Conservation (phyloP, 768 basidiomycete genomes). For the Mycena polygramma region DNA sequence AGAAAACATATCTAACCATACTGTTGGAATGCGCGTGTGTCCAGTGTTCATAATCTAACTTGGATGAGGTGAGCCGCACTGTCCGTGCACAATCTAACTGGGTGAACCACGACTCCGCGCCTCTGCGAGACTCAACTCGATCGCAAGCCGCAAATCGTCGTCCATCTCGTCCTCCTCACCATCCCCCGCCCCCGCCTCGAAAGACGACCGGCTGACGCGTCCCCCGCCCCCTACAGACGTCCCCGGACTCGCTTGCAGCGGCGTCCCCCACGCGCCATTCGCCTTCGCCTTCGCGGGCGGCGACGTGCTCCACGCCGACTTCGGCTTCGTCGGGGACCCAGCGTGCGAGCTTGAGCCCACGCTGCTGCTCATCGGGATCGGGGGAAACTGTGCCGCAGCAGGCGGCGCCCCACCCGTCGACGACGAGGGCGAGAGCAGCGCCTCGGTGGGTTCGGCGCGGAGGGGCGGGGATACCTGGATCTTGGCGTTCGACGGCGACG, state of each 20-base stretch:
- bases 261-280: conserved; percentile 53
- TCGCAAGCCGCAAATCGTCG: conserved; percentile 72
- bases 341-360: conserved; percentile 14
- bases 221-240: conserved; percentile 28
- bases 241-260: conserved; percentile 43
- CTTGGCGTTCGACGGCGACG: conserved; percentile 58
- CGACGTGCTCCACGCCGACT: conserved; percentile 57
- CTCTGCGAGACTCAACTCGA: conserved; percentile 81
- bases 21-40: background rate
- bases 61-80: no score
- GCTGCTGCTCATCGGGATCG: conserved; percentile 28
- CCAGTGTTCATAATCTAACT: no score
- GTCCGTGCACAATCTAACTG: no score
- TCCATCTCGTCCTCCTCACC: conserved; percentile 60
- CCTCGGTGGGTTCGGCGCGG: conserved; percentile 68
- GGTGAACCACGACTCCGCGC: conserved; percentile 44
- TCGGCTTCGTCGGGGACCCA: conserved; percentile 14
- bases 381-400: conserved; percentile 48
- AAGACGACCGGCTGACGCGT: conserved; percentile 12
- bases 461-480: conserved; percentile 67
- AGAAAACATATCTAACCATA: conserved; percentile 4
- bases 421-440: conserved; percentile 51
- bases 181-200: background rate
- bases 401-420: conserved; percentile 33
- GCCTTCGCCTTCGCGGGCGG: conserved; percentile 42